A percentile compares a stretch with the other conserved stretches of the same genome.
These are phyloP conservation scores for Solanum hybrid DNA, from an alignment of 305 asterid genomes.

Conservation along the genomic window DNA sequence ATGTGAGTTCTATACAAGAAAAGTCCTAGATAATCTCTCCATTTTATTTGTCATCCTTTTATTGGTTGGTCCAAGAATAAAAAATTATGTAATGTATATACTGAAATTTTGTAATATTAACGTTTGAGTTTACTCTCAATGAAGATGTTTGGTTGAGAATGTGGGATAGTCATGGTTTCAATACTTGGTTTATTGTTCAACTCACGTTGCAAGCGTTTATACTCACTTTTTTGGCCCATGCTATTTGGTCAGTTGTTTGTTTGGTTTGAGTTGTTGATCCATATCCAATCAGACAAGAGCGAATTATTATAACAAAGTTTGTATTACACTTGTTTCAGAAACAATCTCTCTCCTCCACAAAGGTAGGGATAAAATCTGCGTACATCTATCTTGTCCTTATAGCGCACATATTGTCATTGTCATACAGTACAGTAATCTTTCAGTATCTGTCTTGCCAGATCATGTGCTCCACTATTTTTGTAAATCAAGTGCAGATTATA, in stretches of 20 bases:
- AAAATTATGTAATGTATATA: no score
- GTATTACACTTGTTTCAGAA: not conserved
- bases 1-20: not conserved
- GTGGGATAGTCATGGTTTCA: not conserved
- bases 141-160: not conserved
- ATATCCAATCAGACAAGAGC: not conserved
- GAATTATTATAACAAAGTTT: no score
- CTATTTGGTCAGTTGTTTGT: not conserved
- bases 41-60: not conserved
- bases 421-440: constrained; percentile 39
- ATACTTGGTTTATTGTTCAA: not conserved
- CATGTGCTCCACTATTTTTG: constrained; percentile 68
- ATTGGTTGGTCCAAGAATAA: not conserved
- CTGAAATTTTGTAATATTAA: not conserved
- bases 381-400: not conserved
- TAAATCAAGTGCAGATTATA: constrained; percentile 76
- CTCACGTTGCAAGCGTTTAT: not conserved
- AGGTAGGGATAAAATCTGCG: fast-evolving
- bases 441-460: constrained; percentile 79
- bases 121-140: not conserved
- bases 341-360: not conserved
- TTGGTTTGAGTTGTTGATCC: not conserved
- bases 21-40: no score
- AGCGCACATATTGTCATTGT: not conserved
- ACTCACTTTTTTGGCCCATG: not conserved